Percentiles rank a stretch among this genome's conserved stretches.
phyloP scores from a whole-genome alignment of 352 stramenopile species.

The Globisporangium heterothallicum region DNA sequence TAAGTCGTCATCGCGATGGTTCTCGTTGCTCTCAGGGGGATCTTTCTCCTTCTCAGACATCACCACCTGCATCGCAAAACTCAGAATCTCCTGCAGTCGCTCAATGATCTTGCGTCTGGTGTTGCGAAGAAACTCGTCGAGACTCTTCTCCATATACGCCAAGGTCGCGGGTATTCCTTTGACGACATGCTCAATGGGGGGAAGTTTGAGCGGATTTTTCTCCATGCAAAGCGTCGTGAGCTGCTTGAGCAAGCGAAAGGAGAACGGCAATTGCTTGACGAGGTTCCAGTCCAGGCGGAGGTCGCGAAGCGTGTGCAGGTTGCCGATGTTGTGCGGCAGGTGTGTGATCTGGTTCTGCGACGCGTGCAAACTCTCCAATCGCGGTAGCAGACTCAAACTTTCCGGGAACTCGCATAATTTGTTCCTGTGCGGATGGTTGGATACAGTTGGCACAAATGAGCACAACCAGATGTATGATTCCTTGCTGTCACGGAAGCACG shows the following conservation, averaged over 20 bases:
- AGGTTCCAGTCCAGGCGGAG: constrained; percentile 60
- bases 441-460: too few relatives aligned
- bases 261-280: constrained; percentile 59
- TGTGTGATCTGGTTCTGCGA: constrained; percentile 39
- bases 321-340: constrained; percentile 44
- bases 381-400: constrained; percentile 22
- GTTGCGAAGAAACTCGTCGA: constrained; percentile 42
- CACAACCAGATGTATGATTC: background rate
- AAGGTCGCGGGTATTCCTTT: constrained; percentile 43
- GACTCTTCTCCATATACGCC: constrained; percentile 44
- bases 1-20: constrained; percentile 14
- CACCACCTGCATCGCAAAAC: constrained; percentile 25
- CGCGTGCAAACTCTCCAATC: constrained; percentile 33
- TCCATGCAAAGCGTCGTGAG: constrained; percentile 48
- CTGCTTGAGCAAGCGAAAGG: constrained; percentile 33
- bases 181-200: constrained; percentile 41
- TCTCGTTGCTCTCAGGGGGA: background rate
- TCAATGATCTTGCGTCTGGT: constrained; percentile 41
- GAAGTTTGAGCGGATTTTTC: constrained; percentile 48
- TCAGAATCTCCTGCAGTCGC: constrained; percentile 33
- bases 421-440: too few relatives aligned
- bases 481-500: background rate
- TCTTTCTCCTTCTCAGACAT: constrained; percentile 1
- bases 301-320: constrained; percentile 38
- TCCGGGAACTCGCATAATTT: constrained; percentile 39